Conservation (phyloP, 768 basidiomycete species). For the Rhizopogon vesiculosus region DNA sequence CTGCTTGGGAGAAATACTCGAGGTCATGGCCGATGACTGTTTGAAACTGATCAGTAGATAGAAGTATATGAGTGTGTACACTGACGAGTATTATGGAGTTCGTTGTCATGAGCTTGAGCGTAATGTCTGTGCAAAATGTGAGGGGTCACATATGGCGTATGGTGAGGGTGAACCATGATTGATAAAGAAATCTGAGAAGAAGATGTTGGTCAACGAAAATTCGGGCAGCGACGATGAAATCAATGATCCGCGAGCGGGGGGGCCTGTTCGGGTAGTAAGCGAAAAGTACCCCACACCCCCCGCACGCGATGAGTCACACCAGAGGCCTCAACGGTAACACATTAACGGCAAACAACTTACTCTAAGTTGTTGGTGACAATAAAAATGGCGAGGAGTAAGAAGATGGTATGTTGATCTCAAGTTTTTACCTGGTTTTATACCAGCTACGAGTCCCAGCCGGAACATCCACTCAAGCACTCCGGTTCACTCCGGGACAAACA, state of each 20-base stretch:
- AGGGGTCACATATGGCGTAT: constrained; percentile 83
- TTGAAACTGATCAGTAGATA: constrained; percentile 7
- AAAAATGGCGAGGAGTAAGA: not conserved
- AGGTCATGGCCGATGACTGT: constrained; percentile 90
- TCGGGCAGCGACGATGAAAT: constrained; percentile 19
- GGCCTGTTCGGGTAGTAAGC: not conserved
- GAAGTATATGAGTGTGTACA: constrained; percentile 7
- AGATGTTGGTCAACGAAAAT: constrained; percentile 4
- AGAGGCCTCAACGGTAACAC: not conserved
- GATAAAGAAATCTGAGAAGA: constrained; percentile 6
- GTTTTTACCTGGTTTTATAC: constrained; percentile 20
- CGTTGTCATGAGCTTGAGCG: constrained; percentile 68
- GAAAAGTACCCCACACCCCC: not conserved
- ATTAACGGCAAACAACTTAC: constrained; percentile 12
- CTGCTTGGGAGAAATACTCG: constrained; percentile 97
- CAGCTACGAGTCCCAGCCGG: constrained; percentile 14
- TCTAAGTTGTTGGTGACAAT: constrained; percentile 4
- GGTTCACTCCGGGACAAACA: constrained; percentile 1
- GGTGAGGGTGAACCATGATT: constrained; percentile 64
- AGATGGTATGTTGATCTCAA: constrained; percentile 1
- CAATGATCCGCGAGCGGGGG: constrained; percentile 2
- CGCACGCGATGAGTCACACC: not conserved
- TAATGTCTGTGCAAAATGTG: constrained; percentile 88
- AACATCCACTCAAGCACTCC: constrained; percentile 12
- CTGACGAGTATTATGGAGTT: constrained; percentile 56